Percentiles rank a stretch among this genome's conserved stretches.
phyloP scores from a whole-genome alignment of 2,329 filamentous ascomycete genomes.

The Diaporthe sp. region DNA sequence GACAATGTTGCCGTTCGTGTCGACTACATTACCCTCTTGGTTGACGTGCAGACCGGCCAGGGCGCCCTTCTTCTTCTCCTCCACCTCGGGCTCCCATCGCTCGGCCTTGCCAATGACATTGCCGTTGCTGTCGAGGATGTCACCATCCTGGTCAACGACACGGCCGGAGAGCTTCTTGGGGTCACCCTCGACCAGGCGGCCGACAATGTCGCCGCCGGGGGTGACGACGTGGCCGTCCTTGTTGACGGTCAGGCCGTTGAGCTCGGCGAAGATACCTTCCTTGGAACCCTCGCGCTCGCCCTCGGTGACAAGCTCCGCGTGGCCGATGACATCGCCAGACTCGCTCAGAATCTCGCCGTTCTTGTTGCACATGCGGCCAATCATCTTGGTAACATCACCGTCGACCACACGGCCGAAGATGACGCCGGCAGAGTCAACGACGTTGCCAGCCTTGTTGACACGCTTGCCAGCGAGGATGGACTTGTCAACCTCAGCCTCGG shows the following conservation, averaged over 20 bases:
- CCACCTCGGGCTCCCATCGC: slow-evolving; percentile 66
- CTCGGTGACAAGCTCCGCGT: slow-evolving; percentile 76
- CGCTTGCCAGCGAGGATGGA: slow-evolving; percentile 77
- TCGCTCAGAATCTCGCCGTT: slow-evolving; percentile 81
- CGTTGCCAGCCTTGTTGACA: slow-evolving; percentile 78
- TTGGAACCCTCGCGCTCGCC: slow-evolving; percentile 73
- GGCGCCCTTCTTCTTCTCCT: slow-evolving; percentile 64
- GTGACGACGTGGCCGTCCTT: slow-evolving; percentile 80
- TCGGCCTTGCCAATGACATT: slow-evolving; percentile 71
- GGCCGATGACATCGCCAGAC: slow-evolving; percentile 78
- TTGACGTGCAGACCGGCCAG: slow-evolving; percentile 70
- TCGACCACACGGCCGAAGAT: slow-evolving; percentile 77
- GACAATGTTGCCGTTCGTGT: slow-evolving; percentile 72
- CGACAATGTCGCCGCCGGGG: slow-evolving; percentile 77
- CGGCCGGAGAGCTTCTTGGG: slow-evolving; percentile 80
- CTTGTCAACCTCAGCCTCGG: slow-evolving; percentile 67
- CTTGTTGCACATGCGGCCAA: slow-evolving; percentile 79
- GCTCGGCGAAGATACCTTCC: slow-evolving; percentile 79
- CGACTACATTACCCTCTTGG: slow-evolving; percentile 70
- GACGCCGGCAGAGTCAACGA: slow-evolving; percentile 67
- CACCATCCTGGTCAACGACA: slow-evolving; percentile 84
- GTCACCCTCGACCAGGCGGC: slow-evolving; percentile 79
- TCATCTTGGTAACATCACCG: slow-evolving; percentile 73
- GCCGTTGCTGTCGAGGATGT: slow-evolving; percentile 83
- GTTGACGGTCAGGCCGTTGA: slow-evolving; percentile 74